Evolutionary conservation across 306 rosid genomes (phyloP).

Genomic region (Vicia sativa): DNA sequence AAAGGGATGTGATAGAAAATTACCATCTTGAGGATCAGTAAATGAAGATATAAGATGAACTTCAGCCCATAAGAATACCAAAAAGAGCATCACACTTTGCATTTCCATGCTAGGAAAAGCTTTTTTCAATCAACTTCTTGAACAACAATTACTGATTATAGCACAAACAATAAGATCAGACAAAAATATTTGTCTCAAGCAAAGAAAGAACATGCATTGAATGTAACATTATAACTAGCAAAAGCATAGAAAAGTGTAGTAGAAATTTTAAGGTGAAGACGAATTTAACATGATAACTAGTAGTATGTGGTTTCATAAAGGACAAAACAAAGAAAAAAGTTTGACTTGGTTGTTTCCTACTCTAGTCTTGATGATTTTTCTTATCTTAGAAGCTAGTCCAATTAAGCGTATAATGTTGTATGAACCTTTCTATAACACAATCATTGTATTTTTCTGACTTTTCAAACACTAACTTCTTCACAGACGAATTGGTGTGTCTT

Average conservation of each 20-base stretch:
- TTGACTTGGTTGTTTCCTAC: conserved; percentile 21
- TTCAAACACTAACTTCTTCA: conserved; percentile 34
- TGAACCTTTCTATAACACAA: conserved; percentile 35
- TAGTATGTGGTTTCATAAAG: conserved; percentile 29
- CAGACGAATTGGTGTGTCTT: conserved; percentile 27
- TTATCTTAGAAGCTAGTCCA: conserved; percentile 60
- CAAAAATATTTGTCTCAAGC: conserved; percentile 20
- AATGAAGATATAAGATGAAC: conserved; percentile 47
- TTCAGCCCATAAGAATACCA: conserved; percentile 55
- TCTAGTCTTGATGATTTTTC: conserved; percentile 46
- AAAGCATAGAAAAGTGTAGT: conserved; percentile 21
- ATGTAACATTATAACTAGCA: conserved; percentile 5
- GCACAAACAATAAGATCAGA: conserved; percentile 25
- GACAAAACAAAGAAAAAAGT: conserved; percentile 30
- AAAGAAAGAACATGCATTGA: conserved; percentile 28
- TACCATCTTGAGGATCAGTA: conserved; percentile 71
- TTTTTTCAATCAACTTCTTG: conserved; percentile 23
- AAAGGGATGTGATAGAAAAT: conserved; percentile 7
- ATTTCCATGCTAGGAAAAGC: conserved; percentile 46
- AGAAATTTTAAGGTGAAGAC: conserved; percentile 20
- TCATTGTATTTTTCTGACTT: conserved; percentile 26
- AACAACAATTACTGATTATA: conserved; percentile 14
- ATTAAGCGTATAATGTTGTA: conserved; percentile 3
- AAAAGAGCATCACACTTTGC: conserved; percentile 46
- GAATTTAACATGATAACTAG: no score